Conservation (phyloP, 2,329 filamentous ascomycete species). For the Nothomitra cinnamomea region DNA sequence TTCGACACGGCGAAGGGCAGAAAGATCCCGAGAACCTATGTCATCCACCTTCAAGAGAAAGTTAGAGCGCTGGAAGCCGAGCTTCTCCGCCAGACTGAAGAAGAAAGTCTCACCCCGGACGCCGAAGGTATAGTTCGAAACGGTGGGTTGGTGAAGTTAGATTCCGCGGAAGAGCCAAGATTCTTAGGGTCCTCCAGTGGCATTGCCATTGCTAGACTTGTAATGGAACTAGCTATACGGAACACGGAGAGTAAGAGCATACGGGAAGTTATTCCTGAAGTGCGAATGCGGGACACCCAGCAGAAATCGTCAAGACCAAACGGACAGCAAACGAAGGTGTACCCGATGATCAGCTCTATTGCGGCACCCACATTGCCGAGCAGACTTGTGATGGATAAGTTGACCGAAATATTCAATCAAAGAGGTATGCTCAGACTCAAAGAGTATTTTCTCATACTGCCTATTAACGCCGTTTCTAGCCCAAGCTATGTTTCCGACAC, state of each 20-base stretch:
- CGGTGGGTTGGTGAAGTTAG: slow-evolving; percentile 68
- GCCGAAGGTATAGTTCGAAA: slow-evolving; percentile 76
- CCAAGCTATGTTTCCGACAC: slow-evolving; percentile 70
- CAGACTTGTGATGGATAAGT: slow-evolving; percentile 53
- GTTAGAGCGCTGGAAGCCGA: slow-evolving; percentile 70
- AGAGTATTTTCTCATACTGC: slow-evolving; percentile 6
- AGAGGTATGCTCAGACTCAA: slow-evolving; percentile 40
- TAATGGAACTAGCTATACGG: slow-evolving; percentile 93
- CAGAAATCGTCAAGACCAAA: slow-evolving; percentile 35
- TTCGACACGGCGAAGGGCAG: slow-evolving; percentile 58
- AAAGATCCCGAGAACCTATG: slow-evolving; percentile 75
- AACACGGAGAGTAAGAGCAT: slow-evolving; percentile 53
- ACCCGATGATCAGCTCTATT: slow-evolving; percentile 74
- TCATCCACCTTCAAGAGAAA: slow-evolving; percentile 77
- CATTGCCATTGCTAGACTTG: slow-evolving; percentile 81
- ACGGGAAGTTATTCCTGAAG: slow-evolving; percentile 76
- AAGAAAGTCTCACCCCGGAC: slow-evolving; percentile 53
- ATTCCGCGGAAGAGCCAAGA: slow-evolving; percentile 72
- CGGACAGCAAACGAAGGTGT: slow-evolving; percentile 54
- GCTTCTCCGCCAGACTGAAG: slow-evolving; percentile 60
- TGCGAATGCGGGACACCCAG: slow-evolving; percentile 50
- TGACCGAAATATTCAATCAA: slow-evolving; percentile 72
- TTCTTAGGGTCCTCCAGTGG: slow-evolving; percentile 90
- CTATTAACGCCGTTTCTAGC: slow-evolving; percentile 32
- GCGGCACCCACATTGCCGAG: slow-evolving; percentile 62